These are phyloP conservation scores for Hypoxylon sp. DNA, from an alignment of 2,329 filamentous ascomycete genomes.

Conservation along the genomic window DNA sequence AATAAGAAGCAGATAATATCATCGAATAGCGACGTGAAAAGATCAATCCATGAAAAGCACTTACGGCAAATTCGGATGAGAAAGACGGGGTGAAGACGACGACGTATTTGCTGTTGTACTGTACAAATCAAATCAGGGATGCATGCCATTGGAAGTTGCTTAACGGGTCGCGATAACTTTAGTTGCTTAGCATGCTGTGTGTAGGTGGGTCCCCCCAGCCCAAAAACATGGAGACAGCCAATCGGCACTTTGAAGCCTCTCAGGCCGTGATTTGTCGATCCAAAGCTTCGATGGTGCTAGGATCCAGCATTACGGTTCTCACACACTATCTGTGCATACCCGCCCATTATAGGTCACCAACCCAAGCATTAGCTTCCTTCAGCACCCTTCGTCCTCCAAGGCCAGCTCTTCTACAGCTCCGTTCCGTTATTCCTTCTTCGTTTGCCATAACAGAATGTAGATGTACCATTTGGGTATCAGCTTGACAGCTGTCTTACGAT, in stretches of 20 bases:
- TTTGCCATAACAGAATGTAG: constrained; percentile 39
- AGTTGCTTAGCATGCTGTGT: not conserved
- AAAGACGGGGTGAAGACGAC: no score
- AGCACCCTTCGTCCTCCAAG: constrained; percentile 1
- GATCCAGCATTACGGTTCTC: constrained; percentile 34
- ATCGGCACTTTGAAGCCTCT: constrained; percentile 36
- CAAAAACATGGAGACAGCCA: constrained; percentile 23
- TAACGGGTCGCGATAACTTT: constrained; percentile 28
- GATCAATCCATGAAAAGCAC: constrained; percentile 13
- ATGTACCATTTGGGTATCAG: constrained; percentile 24
- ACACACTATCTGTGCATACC: constrained; percentile 26
- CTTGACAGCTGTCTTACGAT: constrained; percentile 35
- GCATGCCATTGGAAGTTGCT: constrained; percentile 28
- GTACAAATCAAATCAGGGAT: constrained; percentile 29
- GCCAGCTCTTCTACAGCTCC: constrained; percentile 1
- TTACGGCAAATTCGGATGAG: constrained; percentile 36
- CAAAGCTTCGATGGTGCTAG: constrained; percentile 10
- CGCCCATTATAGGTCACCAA: constrained; percentile 13
- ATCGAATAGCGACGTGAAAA: constrained; percentile 6
- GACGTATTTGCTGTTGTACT: constrained; percentile 5
- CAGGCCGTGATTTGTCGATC: constrained; percentile 32
- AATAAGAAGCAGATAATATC: not conserved
- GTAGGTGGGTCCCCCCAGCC: constrained; percentile 3
- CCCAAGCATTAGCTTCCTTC: constrained; percentile 5
- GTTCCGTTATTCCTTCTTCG: constrained; percentile 5